Evolutionary conservation across 345 rosid species (phyloP), one percentile per base, ranked within the genome.

Genomic region (Cardiospermum halicacabum): DNA sequence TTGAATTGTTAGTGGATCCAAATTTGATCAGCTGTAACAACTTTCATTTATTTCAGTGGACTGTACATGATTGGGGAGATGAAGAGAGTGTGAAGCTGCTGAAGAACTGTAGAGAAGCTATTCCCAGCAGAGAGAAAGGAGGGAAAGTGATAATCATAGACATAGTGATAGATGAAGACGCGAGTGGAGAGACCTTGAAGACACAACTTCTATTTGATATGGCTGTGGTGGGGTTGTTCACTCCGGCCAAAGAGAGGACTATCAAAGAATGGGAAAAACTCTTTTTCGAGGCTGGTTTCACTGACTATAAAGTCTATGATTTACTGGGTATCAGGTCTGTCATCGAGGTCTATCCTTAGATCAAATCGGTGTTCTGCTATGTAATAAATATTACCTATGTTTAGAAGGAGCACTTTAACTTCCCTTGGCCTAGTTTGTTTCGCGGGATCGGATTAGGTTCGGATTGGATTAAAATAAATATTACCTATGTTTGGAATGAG

Each of bases 271-370:
- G 81, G 86, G 73, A 63, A 8, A 65, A 39, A 7, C 76, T 82
- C 18, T 82, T 77, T 62, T 15, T 26, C 0, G 57, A 58, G 10
- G 80, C 83, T 30, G 81, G 83, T 25, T 80, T 79, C 51, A 56
- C 51, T 19, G 34, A 64, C 68, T 80, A 75, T 61, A 84, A 64
- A 72, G 72, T 82, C 16, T 65, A 51, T 2, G 77, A 81, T 1
- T 7, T 72, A 5, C 32, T 78, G 21, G 83, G 81, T 37, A n/a
- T 80, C 12, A 82, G 83, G 66, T 82, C 86, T 26, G 61, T 80
- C 8, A 82, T 84, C 63, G 83, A 82, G 73, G 77, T 82, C 60
- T 77, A 77, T 62, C 83, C 84, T n/a, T n/a, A n/a, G n/a, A n/a
- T n/a, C n/a, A n/a, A n/a, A n/a, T n/a, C n/a, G n/a, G n/a, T n/a